Conservation (phyloP, 106 monocot genomes). For the Hemerocallis citrina region DNA sequence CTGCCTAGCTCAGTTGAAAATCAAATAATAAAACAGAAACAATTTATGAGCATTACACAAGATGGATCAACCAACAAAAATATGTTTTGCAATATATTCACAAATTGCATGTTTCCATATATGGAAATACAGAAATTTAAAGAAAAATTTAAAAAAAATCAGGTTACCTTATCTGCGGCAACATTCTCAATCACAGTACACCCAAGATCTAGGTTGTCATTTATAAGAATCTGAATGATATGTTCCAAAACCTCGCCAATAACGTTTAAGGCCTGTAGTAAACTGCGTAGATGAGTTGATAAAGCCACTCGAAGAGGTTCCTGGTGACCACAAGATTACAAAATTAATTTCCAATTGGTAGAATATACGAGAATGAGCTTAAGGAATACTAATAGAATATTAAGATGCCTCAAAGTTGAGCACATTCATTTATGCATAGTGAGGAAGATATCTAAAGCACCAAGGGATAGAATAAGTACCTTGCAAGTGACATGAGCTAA, state of each 20-base stretch:
- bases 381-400: background rate
- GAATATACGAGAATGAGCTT: no score
- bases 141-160: background rate
- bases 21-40: no score
- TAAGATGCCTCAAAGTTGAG: no score
- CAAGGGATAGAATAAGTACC: constrained; percentile 24
- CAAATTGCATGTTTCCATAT: background rate
- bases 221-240: constrained; percentile 63
- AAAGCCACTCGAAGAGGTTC: constrained; percentile 77
- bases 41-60: no score
- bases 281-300: constrained; percentile 48
- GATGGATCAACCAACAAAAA: no score
- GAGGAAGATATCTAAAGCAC: background rate
- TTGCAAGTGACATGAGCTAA: constrained; percentile 95
- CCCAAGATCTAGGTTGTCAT: constrained; percentile 85
- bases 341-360: no score
- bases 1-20: no score
- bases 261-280: constrained; percentile 46
- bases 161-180: constrained; percentile 65
- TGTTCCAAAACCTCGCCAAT: constrained; percentile 57
- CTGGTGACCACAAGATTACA: constrained; percentile 14
- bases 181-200: constrained; percentile 85
- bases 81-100: no score
- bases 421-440: no score
- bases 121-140: background rate